A percentile compares a stretch with the other conserved stretches of the same genome.
Conservation (phyloP, 2,329 filamentous ascomycete species). For the Botrytis galanthina region DNA sequence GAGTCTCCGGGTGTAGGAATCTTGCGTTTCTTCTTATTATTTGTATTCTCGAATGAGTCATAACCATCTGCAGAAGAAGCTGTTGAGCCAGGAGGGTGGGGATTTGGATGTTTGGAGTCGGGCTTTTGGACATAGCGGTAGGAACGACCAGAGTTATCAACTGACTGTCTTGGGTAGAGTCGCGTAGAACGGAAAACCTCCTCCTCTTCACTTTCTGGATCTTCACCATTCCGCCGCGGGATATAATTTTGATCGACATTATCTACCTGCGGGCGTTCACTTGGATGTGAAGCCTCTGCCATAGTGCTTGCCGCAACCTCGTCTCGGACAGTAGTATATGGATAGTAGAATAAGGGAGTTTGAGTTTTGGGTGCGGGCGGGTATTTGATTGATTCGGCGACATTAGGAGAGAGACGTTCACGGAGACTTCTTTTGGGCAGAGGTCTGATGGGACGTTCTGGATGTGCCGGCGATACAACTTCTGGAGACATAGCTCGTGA, state of each 20-base stretch:
- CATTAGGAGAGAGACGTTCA: conserved; percentile 81
- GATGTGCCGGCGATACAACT: conserved; percentile 71
- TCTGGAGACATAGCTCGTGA: conserved; percentile 62
- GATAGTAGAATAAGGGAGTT: conserved; percentile 74
- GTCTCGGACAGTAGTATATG: conserved; percentile 43
- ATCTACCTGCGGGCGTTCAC: conserved; percentile 35
- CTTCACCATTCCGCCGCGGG: conserved; percentile 53
- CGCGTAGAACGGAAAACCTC: conserved; percentile 36
- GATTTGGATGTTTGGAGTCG: conserved; percentile 48
- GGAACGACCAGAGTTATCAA: conserved; percentile 46
- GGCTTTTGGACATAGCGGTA: conserved; percentile 46
- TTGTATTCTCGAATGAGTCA: conserved; percentile 96
- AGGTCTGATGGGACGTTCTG: conserved; percentile 88
- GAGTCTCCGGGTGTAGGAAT: conserved; percentile 84
- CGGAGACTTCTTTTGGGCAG: conserved; percentile 85
- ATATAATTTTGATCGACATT: conserved; percentile 39
- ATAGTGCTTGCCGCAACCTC: conserved; percentile 38
- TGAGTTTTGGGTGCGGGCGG: conserved; percentile 71
- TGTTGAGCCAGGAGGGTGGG: conserved; percentile 63
- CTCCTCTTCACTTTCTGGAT: conserved; percentile 62
- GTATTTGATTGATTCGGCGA: conserved; percentile 77
- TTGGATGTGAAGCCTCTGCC: conserved; percentile 35
- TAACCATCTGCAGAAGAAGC: conserved; percentile 79
- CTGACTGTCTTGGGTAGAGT: conserved; percentile 47
- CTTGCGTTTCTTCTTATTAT: conserved; percentile 99